A percentile compares a stretch with the other conserved stretches of the same genome.
Evolutionary conservation across 805 yeast genomes (phyloP).

Genomic region (Schwanniomyces vanrijiae): DNA sequence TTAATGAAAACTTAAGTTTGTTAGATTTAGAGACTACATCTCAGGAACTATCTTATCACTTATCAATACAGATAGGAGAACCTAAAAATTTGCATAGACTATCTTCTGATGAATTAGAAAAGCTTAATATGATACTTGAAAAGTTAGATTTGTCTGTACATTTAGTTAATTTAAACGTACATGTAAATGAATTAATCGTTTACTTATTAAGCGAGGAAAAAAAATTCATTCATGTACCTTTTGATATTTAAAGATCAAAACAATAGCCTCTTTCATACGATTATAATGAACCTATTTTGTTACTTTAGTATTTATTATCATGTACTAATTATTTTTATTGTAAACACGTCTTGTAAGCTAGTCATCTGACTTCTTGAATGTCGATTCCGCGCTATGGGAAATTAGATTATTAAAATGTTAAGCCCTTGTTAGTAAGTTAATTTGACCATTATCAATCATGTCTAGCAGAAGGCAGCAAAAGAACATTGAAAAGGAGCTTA

Average conservation of each 20-base stretch:
- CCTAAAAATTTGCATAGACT: constrained; percentile 4
- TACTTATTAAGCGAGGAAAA: constrained; percentile 4
- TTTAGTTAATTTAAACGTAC: constrained; percentile 2
- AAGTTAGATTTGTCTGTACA: constrained; percentile 3
- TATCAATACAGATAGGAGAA: constrained; percentile 9
- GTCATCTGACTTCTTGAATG: neutral
- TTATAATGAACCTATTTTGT: neutral
- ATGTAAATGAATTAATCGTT: constrained; percentile 4
- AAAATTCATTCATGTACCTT: constrained; percentile 5
- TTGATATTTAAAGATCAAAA: constrained; percentile 1
- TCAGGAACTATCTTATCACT: constrained; percentile 2
- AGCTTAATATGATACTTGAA: constrained; percentile 1
- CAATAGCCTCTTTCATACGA: neutral
- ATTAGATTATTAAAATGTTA: neutral
- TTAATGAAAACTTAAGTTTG: constrained; percentile 6
- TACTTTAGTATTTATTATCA: too few species aligned
- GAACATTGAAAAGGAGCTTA: constrained; percentile 50
- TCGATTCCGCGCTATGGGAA: neutral
- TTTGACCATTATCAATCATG: constrained; percentile 2
- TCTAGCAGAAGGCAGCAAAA: constrained; percentile 40
- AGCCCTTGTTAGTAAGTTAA: neutral
- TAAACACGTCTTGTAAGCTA: too few species aligned
- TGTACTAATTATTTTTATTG: too few species aligned
- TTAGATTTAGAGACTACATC: constrained; percentile 3
- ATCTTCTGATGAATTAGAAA: constrained; percentile 1